Evolutionary conservation across 768 basidiomycete species (phyloP).

Genomic region (Guyanaporus albipodus): DNA sequence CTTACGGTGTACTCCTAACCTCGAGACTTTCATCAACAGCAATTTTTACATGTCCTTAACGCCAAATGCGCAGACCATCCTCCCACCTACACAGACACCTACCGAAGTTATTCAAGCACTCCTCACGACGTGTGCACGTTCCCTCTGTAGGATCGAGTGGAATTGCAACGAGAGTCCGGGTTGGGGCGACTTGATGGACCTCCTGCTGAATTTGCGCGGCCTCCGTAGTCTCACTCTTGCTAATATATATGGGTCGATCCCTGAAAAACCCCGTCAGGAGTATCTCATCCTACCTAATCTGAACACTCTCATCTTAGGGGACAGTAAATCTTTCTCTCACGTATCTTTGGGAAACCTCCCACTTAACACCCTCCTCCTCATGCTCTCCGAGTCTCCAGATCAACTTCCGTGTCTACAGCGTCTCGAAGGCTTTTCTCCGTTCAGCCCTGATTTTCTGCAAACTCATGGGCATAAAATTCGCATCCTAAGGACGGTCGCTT

Average conservation of each 20-base stretch:
- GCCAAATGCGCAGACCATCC: slow-evolving; percentile 16
- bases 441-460: slow-evolving; percentile 38
- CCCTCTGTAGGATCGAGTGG: slow-evolving; percentile 45
- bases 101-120: slow-evolving; percentile 34
- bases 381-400: slow-evolving; percentile 30
- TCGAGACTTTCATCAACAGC: slow-evolving; percentile 41
- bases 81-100: slow-evolving; percentile 27
- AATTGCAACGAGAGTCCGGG: slow-evolving; percentile 41
- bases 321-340: slow-evolving; percentile 31
- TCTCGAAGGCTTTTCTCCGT: slow-evolving; percentile 42
- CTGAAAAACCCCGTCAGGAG: slow-evolving; percentile 19
- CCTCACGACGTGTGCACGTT: slow-evolving; percentile 28
- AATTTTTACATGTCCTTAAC: slow-evolving; percentile 31
- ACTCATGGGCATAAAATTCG: slow-evolving; percentile 42
- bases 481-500: slow-evolving; percentile 35
- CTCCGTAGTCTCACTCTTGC: slow-evolving; percentile 41
- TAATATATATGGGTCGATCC: slow-evolving; percentile 36
- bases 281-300: slow-evolving; percentile 34
- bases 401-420: slow-evolving; percentile 40
- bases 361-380: slow-evolving; percentile 40
- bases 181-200: slow-evolving; percentile 35
- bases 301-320: slow-evolving; percentile 40
- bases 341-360: slow-evolving; percentile 33
- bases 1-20: slow-evolving; percentile 40
- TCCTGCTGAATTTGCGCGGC: slow-evolving; percentile 33